These are phyloP conservation scores for Pittosporum tobira DNA, from an alignment of 129 eudicot species.

Conservation along the genomic window DNA sequence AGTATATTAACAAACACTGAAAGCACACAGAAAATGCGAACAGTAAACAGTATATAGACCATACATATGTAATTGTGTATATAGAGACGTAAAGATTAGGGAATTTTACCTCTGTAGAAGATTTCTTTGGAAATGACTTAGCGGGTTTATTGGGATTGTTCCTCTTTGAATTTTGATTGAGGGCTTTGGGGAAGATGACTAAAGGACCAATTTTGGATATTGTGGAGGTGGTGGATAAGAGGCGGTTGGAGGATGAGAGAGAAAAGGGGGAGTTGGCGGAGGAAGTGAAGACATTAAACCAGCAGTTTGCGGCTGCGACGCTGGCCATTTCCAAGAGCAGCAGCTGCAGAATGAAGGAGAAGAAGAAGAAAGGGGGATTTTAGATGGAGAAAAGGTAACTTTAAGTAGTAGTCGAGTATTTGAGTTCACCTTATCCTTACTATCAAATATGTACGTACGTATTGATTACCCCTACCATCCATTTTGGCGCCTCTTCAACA, in stretches of 20 bases:
- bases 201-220: slow-evolving; percentile 21
- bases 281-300: slow-evolving; percentile 35
- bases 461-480: too few relatives aligned
- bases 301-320: slow-evolving; percentile 43
- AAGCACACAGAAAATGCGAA: not conserved
- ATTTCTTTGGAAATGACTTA: slow-evolving; percentile 9
- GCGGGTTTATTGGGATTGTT: slow-evolving; percentile 4
- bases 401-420: too few relatives aligned
- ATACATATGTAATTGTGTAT: too few relatives aligned
- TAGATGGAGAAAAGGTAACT: not conserved
- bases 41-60: not conserved
- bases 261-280: slow-evolving; percentile 27
- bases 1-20: not conserved
- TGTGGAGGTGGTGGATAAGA: slow-evolving; percentile 26
- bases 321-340: slow-evolving; percentile 31
- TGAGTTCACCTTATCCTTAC: too few relatives aligned
- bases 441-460: too few relatives aligned
- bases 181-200: slow-evolving; percentile 23
- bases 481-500: too few relatives aligned
- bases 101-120: slow-evolving; percentile 31
- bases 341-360: not conserved
- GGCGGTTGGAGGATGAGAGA: slow-evolving; percentile 34
- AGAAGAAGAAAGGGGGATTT: not conserved
- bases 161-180: slow-evolving; percentile 22
- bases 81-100: not conserved